phyloP scores from a whole-genome alignment of 306 rosid genomes.

The Lupinus albus region DNA sequence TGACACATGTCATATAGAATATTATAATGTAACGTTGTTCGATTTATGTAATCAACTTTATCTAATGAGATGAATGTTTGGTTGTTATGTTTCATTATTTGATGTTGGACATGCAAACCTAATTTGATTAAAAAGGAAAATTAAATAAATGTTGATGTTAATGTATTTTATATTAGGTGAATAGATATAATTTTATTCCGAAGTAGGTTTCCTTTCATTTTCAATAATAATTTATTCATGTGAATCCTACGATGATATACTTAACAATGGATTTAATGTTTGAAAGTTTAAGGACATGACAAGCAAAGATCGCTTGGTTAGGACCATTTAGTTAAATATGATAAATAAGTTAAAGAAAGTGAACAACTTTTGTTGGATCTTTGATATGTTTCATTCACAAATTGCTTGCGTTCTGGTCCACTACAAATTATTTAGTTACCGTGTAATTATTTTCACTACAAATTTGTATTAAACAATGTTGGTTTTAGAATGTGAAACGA shows the following conservation, averaged over 20 bases:
- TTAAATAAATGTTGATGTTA: no score
- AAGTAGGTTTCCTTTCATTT: not conserved
- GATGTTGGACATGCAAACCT: not conserved
- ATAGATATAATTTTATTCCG: not conserved
- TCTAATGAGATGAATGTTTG: no score
- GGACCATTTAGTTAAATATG: constrained; percentile 8
- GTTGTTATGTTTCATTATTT: not conserved
- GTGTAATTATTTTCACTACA: constrained; percentile 27
- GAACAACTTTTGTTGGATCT: no score
- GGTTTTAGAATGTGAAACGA: no score
- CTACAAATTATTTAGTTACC: constrained; percentile 10
- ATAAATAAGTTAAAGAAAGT: not conserved
- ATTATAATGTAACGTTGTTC: no score
- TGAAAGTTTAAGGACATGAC: not conserved
- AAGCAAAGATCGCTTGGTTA: not conserved
- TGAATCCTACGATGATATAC: not conserved
- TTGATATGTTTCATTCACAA: no score
- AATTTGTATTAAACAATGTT: not conserved
- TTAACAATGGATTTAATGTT: not conserved
- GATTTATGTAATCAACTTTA: no score
- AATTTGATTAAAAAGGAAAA: no score
- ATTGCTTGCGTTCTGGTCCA: constrained; percentile 28
- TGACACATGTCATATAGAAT: no score
- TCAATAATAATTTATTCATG: not conserved
- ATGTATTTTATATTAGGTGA: no score